Evolutionary conservation across 1,284 basidiomycete genomes (phyloP).

Genomic region (Malassezia furfur): DNA sequence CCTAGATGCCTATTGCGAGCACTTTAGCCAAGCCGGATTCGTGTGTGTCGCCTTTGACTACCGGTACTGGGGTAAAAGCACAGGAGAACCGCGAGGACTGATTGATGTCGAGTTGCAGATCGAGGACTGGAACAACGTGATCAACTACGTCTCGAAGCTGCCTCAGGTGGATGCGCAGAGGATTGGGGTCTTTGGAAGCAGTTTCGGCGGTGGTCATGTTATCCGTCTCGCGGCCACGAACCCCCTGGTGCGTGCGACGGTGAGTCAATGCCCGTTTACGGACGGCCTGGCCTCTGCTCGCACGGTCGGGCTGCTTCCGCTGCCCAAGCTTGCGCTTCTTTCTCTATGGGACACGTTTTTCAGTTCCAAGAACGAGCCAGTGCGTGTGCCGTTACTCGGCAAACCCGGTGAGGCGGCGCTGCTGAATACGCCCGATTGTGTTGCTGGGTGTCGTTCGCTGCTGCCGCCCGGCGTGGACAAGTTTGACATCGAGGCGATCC

Average conservation of each 20-base stretch:
- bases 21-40: conserved; percentile 25
- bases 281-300: conserved; percentile 20
- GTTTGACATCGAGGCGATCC: conserved; percentile 15
- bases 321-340: conserved; percentile 16
- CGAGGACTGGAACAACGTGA: conserved; percentile 27
- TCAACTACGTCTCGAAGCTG: conserved; percentile 20
- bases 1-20: conserved; percentile 22
- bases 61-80: conserved; percentile 22
- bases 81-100: conserved; percentile 26
- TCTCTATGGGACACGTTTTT: conserved; percentile 23
- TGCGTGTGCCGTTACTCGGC: conserved; percentile 21
- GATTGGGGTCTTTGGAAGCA: conserved; percentile 32
- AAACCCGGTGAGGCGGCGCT: conserved; percentile 32
- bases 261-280: conserved; percentile 41
- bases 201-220: conserved; percentile 38
- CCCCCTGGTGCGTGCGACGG: conserved; percentile 23
- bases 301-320: conserved; percentile 14
- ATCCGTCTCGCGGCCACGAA: conserved; percentile 28
- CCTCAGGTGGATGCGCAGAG: conserved; percentile 21
- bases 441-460: conserved; percentile 1
- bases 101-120: conserved; percentile 26
- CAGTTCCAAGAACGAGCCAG: conserved; percentile 15
- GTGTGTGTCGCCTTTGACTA: conserved; percentile 35
- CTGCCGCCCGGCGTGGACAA: conserved; percentile 12
- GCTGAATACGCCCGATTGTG: conserved; percentile 26